Evolutionary conservation across 306 rosid species (phyloP), one percentile per base, ranked within the genome.

Genomic region (Trifolium repens): DNA sequence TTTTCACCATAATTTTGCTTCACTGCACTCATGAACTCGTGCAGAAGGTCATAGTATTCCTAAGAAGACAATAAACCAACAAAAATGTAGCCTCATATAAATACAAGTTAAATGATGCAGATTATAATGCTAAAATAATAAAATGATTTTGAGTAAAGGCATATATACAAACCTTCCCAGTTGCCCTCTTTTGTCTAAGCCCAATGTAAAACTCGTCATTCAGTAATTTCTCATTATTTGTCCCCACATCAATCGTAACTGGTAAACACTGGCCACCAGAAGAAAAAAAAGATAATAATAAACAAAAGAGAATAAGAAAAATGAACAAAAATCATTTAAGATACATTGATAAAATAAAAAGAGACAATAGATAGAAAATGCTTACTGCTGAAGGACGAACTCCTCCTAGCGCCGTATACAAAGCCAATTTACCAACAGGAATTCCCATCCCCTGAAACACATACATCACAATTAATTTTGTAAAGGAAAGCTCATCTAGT

Each of bases 1-100:
- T 96, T 96, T 80, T 96, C 99, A 4, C 98, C 99, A 17, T 96
- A 96, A 77, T 92, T 96, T 86, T 96, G 97, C 92, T 96, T 96
- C 79, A 90, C 97, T 37, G 99, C 97, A 9, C 82, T 35, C 99
- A 96, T 89, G 91, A 96, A 96, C 87, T 96, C 98, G 1, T 96
- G 72, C 61, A 96, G 83, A 81, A 96, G 92, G 1, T 90, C 98
- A 74, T 73, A 82, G 74, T 96, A 96, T 81, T 96, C 98, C 98
- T 94, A 89, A 67, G 79, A 88, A 67, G 35, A 32, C 35, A 4
- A 32, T 74, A 76, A 75, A 77, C 50, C 69, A 76, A 17, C 24
- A 43, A 46, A 46, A 77, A 61, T 15, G 32, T 44, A 74, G 73
- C 77, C 77, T 77, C 72, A 53, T 60, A 81, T 72, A 62, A 44